Evolutionary conservation across 371 early-diverging fungal species (phyloP), one percentile per base, ranked within the genome.

Genomic region (Entomophthora muscae): DNA sequence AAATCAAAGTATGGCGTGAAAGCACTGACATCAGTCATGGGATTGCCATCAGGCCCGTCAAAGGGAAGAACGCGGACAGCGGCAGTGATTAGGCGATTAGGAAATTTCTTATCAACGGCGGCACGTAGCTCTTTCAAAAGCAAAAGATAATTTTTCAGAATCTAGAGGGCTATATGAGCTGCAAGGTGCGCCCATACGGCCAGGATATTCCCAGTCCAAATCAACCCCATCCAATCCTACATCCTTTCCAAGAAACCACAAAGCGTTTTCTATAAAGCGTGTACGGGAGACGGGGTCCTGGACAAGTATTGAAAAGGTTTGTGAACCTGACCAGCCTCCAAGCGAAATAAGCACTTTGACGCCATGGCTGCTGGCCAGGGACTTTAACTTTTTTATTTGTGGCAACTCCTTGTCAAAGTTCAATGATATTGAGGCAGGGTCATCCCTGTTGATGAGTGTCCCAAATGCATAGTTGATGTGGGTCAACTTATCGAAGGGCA

Each of bases 161-260:
- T 88, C 85, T 42, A 65, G 60, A 10, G 68, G 67, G 55, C 73
- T 72, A 52, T 74, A 65, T 28, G 71, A 70, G 67, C 86, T 88
- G 69, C 86, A 85, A 24, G 80, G 76, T 1, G 81, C 89, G 22
- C 58, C 58, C 23, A 3, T 13, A 3, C 79, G 73, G 21, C 79
- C 87, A 26, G 90, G 88, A 65, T 84, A 89, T 67, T 90, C 90
- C 89, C 86, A 89, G 68, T 81, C 84, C n/a, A 66, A 66, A 67
- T 66, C 72, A 65, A 63, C 68, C 32, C 65, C 65, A 30, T 64
- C 65, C 51, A 64, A 30, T n/a, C 56, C 63, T 13, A 42, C 31
- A 32, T 68, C 68, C 17, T 66, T 58, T 23, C 69, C 69, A 52
- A 72, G 61, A 52, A 72, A 70, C 31, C 65, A 63, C 65, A 72